Evolutionary conservation across 2,329 filamentous ascomycete species (phyloP), one percentile per base, ranked within the genome.

Genomic region (Ophiosphaerella herpotricha): DNA sequence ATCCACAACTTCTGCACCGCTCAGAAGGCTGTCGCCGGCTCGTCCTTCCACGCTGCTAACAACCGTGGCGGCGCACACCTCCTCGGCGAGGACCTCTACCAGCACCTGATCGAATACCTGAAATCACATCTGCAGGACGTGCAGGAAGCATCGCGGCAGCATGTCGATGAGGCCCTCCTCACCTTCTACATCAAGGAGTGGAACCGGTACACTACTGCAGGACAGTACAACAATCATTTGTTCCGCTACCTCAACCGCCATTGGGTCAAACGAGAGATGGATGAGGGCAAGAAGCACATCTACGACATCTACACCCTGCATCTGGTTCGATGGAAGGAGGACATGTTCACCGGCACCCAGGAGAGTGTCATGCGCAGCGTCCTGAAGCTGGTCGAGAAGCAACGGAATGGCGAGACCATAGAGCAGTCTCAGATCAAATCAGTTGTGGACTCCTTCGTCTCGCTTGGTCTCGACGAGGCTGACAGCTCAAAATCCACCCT

Each of bases 1-100:
- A 94, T 99, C 42, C 94, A 99, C 78, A 97, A 99, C 78, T 99
- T 99, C 75, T 99, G 94, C 75, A 99, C 94, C 48, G 96, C 94
- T 21, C 94, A 97, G 74, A 97, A 97, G 74, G 91, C 91, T 1
- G 86, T 92, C 38, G 83, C 84, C n/a, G 80, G 83, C 44, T 76
- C 75, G 12, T 71, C 69, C 21, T 75, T 68, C 58, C 71, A 75
- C 64, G 65, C 72, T 69, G 74, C 73, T 29, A 83, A 84, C 57
- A 87, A 90, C 72, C 81, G 88, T 56, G 91, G 91, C 74, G 90
- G 90, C 86, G 94, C 94, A 13, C 93, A 99, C 71, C 83, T 99
- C 3, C 85, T 97, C 36, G 94, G 94, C 46, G 94, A 99, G 72
- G 94, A 99, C 60, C 84, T 99, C 7, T 99, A 99, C 78, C 89